A percentile compares a stretch with the other conserved stretches of the same genome.
Evolutionary conservation across 371 early-diverging fungal species (phyloP).

Genomic region (Capniomyces stellatus): DNA sequence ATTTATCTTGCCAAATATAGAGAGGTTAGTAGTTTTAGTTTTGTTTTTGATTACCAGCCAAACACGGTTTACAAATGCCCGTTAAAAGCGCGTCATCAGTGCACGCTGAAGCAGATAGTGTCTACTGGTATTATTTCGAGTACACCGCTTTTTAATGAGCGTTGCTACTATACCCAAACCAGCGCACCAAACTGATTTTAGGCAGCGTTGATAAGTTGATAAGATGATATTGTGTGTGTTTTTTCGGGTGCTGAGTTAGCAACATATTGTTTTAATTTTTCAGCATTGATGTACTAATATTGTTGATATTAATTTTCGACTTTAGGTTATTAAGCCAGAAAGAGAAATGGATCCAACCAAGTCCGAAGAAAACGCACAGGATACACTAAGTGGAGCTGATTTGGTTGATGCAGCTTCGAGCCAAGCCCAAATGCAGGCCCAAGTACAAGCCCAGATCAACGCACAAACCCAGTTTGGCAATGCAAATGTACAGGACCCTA

Average conservation of each 20-base stretch:
- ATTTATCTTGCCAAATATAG: slow-evolving; percentile 83
- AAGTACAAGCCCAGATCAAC: not conserved
- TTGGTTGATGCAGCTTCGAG: too few relatives aligned
- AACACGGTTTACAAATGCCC: too few relatives aligned
- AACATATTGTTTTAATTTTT: too few relatives aligned
- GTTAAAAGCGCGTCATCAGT: too few relatives aligned
- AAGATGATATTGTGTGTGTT: too few relatives aligned
- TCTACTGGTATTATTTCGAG: not conserved
- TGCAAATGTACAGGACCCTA: not conserved
- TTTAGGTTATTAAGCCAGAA: slow-evolving; percentile 1
- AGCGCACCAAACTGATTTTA: too few relatives aligned
- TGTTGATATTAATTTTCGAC: too few relatives aligned
- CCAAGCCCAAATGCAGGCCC: not conserved
- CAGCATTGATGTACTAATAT: too few relatives aligned
- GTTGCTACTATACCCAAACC: too few relatives aligned
- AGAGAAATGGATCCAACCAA: not conserved
- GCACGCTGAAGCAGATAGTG: not conserved
- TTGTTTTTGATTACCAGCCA: not conserved
- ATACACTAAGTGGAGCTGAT: not conserved
- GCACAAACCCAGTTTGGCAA: not conserved
- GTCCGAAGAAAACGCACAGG: not conserved
- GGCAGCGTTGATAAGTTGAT: too few relatives aligned
- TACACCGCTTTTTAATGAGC: not conserved
- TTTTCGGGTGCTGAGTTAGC: too few relatives aligned
- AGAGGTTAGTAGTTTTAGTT: slow-evolving; percentile 23